A percentile compares a stretch with the other conserved stretches of the same genome.
Evolutionary conservation across 345 rosid species (phyloP).

Genomic region (Eucalyptus regnans): DNA sequence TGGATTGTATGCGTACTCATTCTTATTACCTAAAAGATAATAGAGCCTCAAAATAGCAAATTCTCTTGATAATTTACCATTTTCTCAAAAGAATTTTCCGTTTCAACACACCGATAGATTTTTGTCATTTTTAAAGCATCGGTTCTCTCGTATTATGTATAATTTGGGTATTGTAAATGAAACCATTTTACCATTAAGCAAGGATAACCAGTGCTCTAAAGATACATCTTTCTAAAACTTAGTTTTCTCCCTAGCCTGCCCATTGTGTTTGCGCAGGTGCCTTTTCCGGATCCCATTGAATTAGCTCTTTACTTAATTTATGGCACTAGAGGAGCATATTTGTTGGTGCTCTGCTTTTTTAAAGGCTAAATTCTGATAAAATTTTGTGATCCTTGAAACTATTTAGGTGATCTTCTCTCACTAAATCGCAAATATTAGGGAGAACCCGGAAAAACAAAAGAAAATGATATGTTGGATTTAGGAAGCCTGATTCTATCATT

Average conservation of each 20-base stretch:
- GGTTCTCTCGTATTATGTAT: background rate
- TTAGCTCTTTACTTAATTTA: background rate
- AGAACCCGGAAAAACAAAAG: background rate
- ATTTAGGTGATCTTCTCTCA: background rate
- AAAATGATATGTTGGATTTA: background rate
- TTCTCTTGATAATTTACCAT: background rate
- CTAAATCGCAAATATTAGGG: background rate
- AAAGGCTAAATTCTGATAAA: background rate
- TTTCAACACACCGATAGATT: background rate
- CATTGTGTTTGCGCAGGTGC: conserved; percentile 1
- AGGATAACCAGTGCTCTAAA: background rate
- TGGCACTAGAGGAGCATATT: background rate
- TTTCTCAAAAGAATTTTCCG: background rate
- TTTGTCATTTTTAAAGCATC: background rate
- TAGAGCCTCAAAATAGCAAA: background rate
- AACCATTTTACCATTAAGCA: background rate
- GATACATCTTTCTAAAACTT: background rate
- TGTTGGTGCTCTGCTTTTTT: background rate
- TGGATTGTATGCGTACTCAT: background rate
- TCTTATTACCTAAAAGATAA: background rate
- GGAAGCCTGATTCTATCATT: no score
- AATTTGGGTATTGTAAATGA: background rate
- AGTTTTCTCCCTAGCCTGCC: background rate
- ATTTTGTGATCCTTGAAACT: background rate
- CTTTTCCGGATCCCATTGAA: background rate